Base-by-base conservation (phyloP, 192 early-diverging fungal species). In the Thoreauomyces humboldtii region DNA sequence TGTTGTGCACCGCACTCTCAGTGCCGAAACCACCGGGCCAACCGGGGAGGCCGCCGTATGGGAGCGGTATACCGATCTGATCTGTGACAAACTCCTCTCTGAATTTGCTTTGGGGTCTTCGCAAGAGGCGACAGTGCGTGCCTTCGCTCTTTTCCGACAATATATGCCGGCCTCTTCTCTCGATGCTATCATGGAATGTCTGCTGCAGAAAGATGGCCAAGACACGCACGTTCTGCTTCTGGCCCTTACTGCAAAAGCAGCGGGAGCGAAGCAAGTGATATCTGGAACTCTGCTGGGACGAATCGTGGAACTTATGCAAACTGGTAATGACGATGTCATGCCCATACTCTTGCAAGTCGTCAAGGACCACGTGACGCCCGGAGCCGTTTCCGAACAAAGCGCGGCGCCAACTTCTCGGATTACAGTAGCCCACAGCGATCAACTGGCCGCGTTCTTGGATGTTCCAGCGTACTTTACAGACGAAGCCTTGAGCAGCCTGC, bases 171-270 rank as follows among this genome's bases (percentile, higher is more conserved):
- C 72, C 2, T 19, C 57, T 22, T 51, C 53, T 51, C 56, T 74
- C 17, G 62, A 74, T 55, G 24, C 68, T 46, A 69, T 74, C 38
- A 31, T 74, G 14, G 38, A 67, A 44, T 46, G 42, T 25, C 58
- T 74, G 7, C 64, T 74, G 35, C 48, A 59, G 29, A 51, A 44
- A 12, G 34, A 38, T 25, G 61, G 47, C 29, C 21, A 52, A 15
- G 32, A 33, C 5, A 28, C 48, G 2, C 14, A 54, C 42, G 21
- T 66, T 14, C 64, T 58, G 15, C 48, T 32, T 7, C 45, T 66
- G 22, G 64, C 54, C 19, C 44, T 66, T 2, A 67, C 65, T 7
- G 56, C 55, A 2, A 28, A 32, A 22, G 12, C 22, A 1, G 61
- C 31, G 34, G 35, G 14, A 11, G 47, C 15, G 3, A 33, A 24